Evolutionary conservation across 768 basidiomycete genomes (phyloP), one percentile per base, ranked within the genome.

Genomic region (Tylopilus balloui): DNA sequence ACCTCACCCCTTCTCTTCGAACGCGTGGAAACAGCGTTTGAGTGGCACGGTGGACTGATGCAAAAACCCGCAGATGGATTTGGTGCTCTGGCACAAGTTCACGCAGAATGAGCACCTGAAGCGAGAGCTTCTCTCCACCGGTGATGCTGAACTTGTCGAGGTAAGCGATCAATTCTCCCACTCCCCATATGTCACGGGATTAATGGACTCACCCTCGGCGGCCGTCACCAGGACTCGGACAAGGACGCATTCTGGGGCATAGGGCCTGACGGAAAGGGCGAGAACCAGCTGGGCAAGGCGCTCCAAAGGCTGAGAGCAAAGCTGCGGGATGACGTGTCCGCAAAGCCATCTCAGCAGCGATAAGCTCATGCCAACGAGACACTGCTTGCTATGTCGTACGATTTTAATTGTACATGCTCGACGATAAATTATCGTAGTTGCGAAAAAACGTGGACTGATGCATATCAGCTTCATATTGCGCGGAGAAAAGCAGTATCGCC

Each of bases 231-330:
- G 55, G 57, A 61, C 45, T 63, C 62, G 1, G 60, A 61, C 58
- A 62, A 64, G 43, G 72, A 74, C 51, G 61, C 67, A 39, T 73
- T 73, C 54, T 75, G 73, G 73, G 74, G 72, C 24, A 52, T 71
- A 48, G 72, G 74, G 40, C 58, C 59, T 39, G 63, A 73, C 20
- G 58, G 63, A 40, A 58, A 59, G 49, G 74, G 72, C 35, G 57
- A 66, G 53, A 73, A 73, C 48, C 69, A 73, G 52, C 59, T 75
- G 15, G 74, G 72, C 20, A 73, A 71, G 52, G 67, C 72, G 41
- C 67, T 73, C 35, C 65, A 66, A 47, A 68, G 70, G 47, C 55
- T 73, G 48, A 68, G 72, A 58, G 55, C 51, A 50, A 59, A 56
- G 47, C 53, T 71, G 55, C 63, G 62, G 43, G 56, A 54, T 55